A percentile compares a stretch with the other conserved stretches of the same genome.
Evolutionary conservation across 768 basidiomycete genomes (phyloP).

Genomic region (Xanthoconium purpureum): DNA sequence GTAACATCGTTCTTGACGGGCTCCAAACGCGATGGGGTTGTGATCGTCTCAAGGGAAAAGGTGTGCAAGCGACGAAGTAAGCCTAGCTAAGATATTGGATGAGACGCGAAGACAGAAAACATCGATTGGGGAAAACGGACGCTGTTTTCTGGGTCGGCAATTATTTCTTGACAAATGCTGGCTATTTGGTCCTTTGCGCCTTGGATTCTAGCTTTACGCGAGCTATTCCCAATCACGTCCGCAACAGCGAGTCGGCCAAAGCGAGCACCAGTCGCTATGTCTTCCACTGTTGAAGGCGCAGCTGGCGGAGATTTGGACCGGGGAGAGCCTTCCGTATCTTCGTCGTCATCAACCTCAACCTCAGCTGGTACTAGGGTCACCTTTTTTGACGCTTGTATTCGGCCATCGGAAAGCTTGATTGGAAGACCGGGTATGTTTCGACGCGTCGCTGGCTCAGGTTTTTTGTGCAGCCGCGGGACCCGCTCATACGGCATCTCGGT

Average conservation of each 20-base stretch:
- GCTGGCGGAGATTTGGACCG: slow-evolving; percentile 28
- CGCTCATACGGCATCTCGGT: slow-evolving; percentile 75
- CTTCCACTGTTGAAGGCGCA: slow-evolving; percentile 46
- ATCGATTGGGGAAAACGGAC: slow-evolving; percentile 46
- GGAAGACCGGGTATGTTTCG: slow-evolving; percentile 65
- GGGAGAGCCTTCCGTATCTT: slow-evolving; percentile 37
- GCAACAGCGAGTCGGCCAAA: slow-evolving; percentile 82
- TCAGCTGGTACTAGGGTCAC: slow-evolving; percentile 20
- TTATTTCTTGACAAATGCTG: slow-evolving; percentile 86
- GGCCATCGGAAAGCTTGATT: slow-evolving; percentile 83
- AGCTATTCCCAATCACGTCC: slow-evolving; percentile 64
- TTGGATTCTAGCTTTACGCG: slow-evolving; percentile 64
- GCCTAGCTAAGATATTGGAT: slow-evolving; percentile 58
- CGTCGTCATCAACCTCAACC: slow-evolving; percentile 26
- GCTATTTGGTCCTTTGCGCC: slow-evolving; percentile 94
- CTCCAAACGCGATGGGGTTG: slow-evolving; percentile 63
- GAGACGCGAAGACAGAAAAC: slow-evolving; percentile 8
- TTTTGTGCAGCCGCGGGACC: slow-evolving; percentile 49
- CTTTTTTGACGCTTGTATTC: slow-evolving; percentile 58
- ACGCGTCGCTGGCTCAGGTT: slow-evolving; percentile 45
- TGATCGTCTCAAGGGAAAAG: slow-evolving; percentile 77
- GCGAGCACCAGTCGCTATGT: slow-evolving; percentile 78
- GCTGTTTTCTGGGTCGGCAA: slow-evolving; percentile 92
- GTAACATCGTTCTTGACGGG: slow-evolving; percentile 75
- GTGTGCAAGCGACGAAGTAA: slow-evolving; percentile 85